Percentiles rank a stretch among this genome's conserved stretches.
Evolutionary conservation across 106 monocot species (phyloP).

Genomic region (Platanthera zijinensis): DNA sequence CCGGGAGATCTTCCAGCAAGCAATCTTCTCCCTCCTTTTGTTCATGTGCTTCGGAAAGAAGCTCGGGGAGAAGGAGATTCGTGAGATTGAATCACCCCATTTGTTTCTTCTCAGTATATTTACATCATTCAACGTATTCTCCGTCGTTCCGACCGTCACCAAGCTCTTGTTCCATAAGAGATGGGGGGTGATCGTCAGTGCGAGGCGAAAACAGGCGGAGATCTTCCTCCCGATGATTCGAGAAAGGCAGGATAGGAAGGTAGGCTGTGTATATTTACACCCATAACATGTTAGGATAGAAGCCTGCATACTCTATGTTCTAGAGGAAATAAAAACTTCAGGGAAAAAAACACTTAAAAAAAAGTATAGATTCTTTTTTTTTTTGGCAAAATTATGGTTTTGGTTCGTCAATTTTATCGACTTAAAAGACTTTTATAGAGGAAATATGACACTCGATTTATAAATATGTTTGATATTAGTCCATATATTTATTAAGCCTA

Average conservation of each 20-base stretch:
- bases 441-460: too few species aligned
- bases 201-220: constrained; percentile 4
- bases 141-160: neutral
- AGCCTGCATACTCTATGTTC: too few species aligned
- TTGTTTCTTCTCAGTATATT: neutral
- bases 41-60: constrained; percentile 14
- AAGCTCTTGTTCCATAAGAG: constrained; percentile 13
- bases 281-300: too few species aligned
- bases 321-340: too few species aligned
- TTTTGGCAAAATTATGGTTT: too few species aligned
- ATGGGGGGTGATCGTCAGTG: constrained; percentile 5
- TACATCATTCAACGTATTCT: neutral
- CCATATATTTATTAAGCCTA: too few species aligned
- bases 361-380: too few species aligned
- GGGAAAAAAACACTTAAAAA: too few species aligned
- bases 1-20: constrained; percentile 4
- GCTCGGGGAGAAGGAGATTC: constrained; percentile 2
- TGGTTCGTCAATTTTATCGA: too few species aligned
- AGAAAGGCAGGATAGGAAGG: neutral
- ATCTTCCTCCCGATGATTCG: constrained; percentile 18
- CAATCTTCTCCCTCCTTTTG: constrained; percentile 5
- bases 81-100: constrained; percentile 3
- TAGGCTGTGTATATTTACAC: too few species aligned
- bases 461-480: too few species aligned
- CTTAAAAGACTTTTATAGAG: too few species aligned